A percentile compares a stretch with the other conserved stretches of the same genome.
Evolutionary conservation across 148 eudicot genomes (phyloP).

Genomic region (Arbutus unedo): DNA sequence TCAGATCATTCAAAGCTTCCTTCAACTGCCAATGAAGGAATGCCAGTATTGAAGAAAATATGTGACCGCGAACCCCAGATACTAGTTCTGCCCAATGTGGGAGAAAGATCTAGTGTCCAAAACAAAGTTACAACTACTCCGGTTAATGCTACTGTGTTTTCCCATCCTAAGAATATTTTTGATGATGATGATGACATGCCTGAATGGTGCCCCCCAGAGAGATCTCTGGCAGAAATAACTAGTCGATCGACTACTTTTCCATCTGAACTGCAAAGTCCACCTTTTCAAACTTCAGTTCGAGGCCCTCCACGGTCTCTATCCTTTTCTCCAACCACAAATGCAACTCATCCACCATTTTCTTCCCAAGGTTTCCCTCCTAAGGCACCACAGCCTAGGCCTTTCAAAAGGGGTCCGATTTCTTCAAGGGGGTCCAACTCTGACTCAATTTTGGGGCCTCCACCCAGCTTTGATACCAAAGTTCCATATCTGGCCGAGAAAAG

Average conservation of each 20-base stretch:
- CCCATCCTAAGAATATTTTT: constrained; percentile 29
- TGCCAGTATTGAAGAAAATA: constrained; percentile 11
- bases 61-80: constrained; percentile 19
- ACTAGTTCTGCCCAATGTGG: constrained; percentile 13
- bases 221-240: constrained; percentile 20
- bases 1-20: constrained; percentile 25
- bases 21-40: constrained; percentile 20
- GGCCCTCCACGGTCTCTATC: constrained; percentile 29
- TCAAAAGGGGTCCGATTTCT: constrained; percentile 14
- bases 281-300: constrained; percentile 18
- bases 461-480: constrained; percentile 19
- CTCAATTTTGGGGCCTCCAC: constrained; percentile 28
- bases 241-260: constrained; percentile 19
- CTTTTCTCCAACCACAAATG: constrained; percentile 18
- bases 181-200: constrained; percentile 80
- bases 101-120: constrained; percentile 20
- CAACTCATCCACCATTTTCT: constrained; percentile 12
- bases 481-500: constrained; percentile 25
- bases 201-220: constrained; percentile 73
- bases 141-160: constrained; percentile 2
- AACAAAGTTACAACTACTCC: constrained; percentile 15
- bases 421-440: constrained; percentile 19
- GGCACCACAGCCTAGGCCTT: constrained; percentile 16
- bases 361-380: constrained; percentile 19
- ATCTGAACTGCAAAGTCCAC: constrained; percentile 26